Evolutionary conservation across 2,329 filamentous ascomycete genomes (phyloP).

Genomic region (Phialophora chinensis): DNA sequence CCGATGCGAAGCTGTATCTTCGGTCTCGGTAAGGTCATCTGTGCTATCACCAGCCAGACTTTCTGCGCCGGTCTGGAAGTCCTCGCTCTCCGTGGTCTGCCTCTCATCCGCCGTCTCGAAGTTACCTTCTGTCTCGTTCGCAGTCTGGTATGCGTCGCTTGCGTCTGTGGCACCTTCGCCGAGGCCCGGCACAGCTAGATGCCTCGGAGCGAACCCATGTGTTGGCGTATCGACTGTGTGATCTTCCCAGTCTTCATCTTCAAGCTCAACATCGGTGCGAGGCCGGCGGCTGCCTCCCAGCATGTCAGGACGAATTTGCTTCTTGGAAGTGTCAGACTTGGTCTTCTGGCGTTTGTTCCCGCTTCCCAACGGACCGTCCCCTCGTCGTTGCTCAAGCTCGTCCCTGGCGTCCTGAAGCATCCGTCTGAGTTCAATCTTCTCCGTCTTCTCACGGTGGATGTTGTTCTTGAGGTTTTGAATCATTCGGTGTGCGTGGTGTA

Average conservation of each 20-base stretch:
- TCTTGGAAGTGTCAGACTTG: slow-evolving; percentile 74
- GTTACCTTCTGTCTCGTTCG: slow-evolving; percentile 72
- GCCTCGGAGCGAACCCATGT: slow-evolving; percentile 37
- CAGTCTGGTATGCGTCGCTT: slow-evolving; percentile 77
- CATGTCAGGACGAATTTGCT: slow-evolving; percentile 72
- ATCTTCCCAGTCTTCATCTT: slow-evolving; percentile 92
- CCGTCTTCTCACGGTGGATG: slow-evolving; percentile 96
- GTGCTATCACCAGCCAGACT: slow-evolving; percentile 71
- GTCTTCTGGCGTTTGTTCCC: slow-evolving; percentile 64
- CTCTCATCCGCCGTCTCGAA: slow-evolving; percentile 81
- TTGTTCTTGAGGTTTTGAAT: slow-evolving; percentile 95
- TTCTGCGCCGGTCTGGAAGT: slow-evolving; percentile 92
- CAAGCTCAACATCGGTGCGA: slow-evolving; percentile 77
- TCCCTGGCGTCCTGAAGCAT: slow-evolving; percentile 95
- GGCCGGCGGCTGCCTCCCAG: slow-evolving; percentile 76
- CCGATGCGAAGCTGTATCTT: slow-evolving; percentile 57
- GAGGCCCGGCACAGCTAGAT: slow-evolving; percentile 39
- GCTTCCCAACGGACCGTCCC: slow-evolving; percentile 52
- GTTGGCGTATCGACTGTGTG: slow-evolving; percentile 61
- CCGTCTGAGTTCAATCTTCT: slow-evolving; percentile 93
- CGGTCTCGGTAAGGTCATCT: slow-evolving; percentile 85
- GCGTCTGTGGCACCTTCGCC: slow-evolving; percentile 52
- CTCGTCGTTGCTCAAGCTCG: slow-evolving; percentile 75
- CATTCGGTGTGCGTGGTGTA: slow-evolving; percentile 93
- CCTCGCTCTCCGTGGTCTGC: slow-evolving; percentile 82